A percentile compares a stretch with the other conserved stretches of the same genome.
Evolutionary conservation across 768 basidiomycete species (phyloP).

Genomic region (Auriculariales sp.): DNA sequence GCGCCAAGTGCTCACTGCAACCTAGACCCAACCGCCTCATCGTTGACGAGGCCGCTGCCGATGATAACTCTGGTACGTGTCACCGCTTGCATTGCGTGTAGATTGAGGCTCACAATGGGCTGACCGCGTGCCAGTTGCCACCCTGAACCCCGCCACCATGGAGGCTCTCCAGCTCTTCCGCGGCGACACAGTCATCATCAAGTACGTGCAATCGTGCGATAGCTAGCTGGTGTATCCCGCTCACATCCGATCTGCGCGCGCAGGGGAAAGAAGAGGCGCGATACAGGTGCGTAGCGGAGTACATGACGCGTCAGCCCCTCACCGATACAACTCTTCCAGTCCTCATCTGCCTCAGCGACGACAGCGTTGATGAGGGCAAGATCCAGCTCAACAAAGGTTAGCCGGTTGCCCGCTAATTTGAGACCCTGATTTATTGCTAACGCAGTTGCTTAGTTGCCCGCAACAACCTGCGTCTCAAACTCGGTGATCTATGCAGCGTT

Average conservation of each 20-base stretch:
- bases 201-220: conserved; percentile 35
- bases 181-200: conserved; percentile 89
- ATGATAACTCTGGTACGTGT: conserved; percentile 84
- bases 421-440: background rate
- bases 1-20: conserved; percentile 8
- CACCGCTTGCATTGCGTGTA: background rate
- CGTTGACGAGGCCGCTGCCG: conserved; percentile 84
- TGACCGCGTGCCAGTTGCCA: conserved; percentile 80
- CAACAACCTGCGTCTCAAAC: conserved; percentile 94
- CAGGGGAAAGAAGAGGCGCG: conserved; percentile 56
- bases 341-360: conserved; percentile 87
- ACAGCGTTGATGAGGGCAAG: conserved; percentile 95
- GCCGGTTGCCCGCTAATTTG: conserved; percentile 3
- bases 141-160: conserved; percentile 93
- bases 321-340: conserved; percentile 26
- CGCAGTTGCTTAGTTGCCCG: conserved; percentile 54
- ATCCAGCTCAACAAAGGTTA: conserved; percentile 95
- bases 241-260: conserved; percentile 4
- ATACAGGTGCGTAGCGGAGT: conserved; percentile 34
- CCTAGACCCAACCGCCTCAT: conserved; percentile 90
- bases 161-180: conserved; percentile 86
- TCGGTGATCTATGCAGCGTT: conserved; percentile 90
- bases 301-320: background rate
- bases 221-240: background rate
- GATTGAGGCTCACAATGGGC: background rate